These are phyloP conservation scores for Coemansia sp. DNA, from an alignment of 192 early-diverging fungal genomes.

Conservation along the genomic window DNA sequence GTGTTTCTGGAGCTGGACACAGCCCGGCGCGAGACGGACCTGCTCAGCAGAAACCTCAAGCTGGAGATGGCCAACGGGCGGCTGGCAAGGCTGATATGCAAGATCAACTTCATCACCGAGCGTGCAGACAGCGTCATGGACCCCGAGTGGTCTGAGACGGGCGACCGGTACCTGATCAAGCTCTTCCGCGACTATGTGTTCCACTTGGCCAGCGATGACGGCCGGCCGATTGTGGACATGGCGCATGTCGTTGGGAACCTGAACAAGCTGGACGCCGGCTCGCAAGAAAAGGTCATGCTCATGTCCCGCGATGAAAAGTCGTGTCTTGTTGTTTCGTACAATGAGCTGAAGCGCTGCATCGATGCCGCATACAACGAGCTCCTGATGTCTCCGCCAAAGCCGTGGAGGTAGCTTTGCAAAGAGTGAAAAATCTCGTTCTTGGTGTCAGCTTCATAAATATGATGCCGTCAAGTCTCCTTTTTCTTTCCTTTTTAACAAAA, in stretches of 20 bases:
- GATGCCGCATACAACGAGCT: constrained; percentile 86
- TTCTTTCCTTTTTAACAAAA: background rate
- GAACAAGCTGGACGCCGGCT: constrained; percentile 97
- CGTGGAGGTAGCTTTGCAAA: constrained; percentile 11
- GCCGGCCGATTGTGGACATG: constrained; percentile 84
- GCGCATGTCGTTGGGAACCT: constrained; percentile 91
- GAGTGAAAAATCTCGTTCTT: too few species aligned
- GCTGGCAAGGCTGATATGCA: constrained; percentile 82
- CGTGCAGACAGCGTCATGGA: constrained; percentile 84
- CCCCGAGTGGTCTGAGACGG: constrained; percentile 95
- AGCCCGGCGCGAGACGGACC: constrained; percentile 64
- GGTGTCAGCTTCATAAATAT: too few species aligned
- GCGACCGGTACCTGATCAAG: constrained; percentile 96
- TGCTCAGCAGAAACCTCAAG: constrained; percentile 75
- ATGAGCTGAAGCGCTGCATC: constrained; percentile 91
- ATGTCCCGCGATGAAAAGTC: constrained; percentile 96
- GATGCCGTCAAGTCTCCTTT: background rate
- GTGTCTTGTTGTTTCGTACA: constrained; percentile 95
- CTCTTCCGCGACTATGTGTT: constrained; percentile 98
- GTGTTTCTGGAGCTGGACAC: constrained; percentile 51
- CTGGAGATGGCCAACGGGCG: constrained; percentile 93
- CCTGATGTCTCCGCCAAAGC: constrained; percentile 2
- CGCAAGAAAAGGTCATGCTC: constrained; percentile 92
- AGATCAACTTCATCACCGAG: constrained; percentile 93
- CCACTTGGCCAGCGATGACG: constrained; percentile 88